Conservation (phyloP, 139 green algal species). For the Deuterostichococcus epilithicus region DNA sequence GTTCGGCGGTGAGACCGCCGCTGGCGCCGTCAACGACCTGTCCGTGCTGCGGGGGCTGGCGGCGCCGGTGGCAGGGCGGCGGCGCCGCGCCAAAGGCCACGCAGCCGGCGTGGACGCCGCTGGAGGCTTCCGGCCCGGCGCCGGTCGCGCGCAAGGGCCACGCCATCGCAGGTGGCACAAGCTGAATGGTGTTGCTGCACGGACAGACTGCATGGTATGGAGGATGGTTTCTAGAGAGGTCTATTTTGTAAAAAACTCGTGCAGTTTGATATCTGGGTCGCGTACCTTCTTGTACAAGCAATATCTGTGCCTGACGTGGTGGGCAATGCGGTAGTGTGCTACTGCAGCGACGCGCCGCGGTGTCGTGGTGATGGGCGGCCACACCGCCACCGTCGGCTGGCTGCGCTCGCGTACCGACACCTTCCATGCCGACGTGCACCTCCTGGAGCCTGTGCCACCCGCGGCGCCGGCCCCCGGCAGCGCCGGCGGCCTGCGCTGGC, state of each 20-base stretch:
- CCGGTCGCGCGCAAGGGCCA: constrained; percentile 53
- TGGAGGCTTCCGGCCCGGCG: constrained; percentile 36
- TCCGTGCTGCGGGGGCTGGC: constrained; percentile 49
- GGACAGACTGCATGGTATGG: not conserved
- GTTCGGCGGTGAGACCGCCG: constrained; percentile 62
- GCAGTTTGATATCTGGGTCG: too few relatives aligned
- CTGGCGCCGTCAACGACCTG: constrained; percentile 53
- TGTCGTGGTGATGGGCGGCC: constrained; percentile 24
- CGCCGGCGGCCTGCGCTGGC: constrained; percentile 6
- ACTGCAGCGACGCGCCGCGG: constrained; percentile 12
- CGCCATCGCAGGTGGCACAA: constrained; percentile 38
- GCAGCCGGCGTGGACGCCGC: constrained; percentile 45
- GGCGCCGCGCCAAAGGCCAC: not conserved
- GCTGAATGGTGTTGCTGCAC: not conserved
- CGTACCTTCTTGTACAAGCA: too few relatives aligned
- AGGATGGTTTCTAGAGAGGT: too few relatives aligned
- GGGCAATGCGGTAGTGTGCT: not conserved
- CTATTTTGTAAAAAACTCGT: too few relatives aligned
- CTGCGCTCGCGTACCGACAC: constrained; percentile 20
- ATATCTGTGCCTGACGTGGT: too few relatives aligned
- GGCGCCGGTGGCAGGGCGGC: constrained; percentile 1
- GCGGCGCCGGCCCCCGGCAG: not conserved
- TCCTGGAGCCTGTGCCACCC: constrained; percentile 9
- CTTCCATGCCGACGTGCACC: constrained; percentile 25
- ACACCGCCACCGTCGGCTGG: constrained; percentile 20